Base-by-base conservation (phyloP, 495 filamentous ascomycete species). In the Penicillium egyptiacum region DNA sequence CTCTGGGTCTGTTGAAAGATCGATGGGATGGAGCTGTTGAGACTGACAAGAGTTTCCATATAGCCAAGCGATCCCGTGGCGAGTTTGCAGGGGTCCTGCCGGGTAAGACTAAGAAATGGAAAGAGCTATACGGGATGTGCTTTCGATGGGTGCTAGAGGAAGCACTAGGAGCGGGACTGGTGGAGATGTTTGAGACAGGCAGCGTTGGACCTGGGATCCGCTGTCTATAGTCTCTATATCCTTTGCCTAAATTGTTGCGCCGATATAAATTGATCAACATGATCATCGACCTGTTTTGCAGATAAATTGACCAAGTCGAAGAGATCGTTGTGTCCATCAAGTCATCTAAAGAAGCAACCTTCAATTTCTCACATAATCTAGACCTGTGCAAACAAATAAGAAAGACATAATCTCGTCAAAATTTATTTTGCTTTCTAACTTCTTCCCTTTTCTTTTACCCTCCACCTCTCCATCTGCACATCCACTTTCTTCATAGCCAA, bases 101-200 rank as follows among this genome's bases (percentile, higher is more conserved):
- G 0, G 89, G 87, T 0, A 77, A 83, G 62, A 82, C 91, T 17
- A 86, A 82, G 68, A 92, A 89, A 70, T 96, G 91, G 91, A 88
- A 84, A 66, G 81, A 87, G 7, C 84, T 92, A 57, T 85, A 86
- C 59, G 91, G 91, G 3, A 73, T 94, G 64, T 74, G 71, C 10
- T 95, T 94, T 67, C 84, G 86, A 43, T 95, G 89, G 89, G 79
- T 88, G 11, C 61, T 95, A 16, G 87, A 84, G 37, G 90, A 94
- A 66, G 87, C 88, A 40, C 80, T 92, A 12, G 91, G 91, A 1
- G 80, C 85, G 3, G 91, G 91, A 9, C 59, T 90, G n/a, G 76
- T 94, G 28, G 91, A 96, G 70, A 70, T 90, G 6, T 95, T 96
- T 67, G 87, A 94, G 63, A 96, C 91, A 14, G 80, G 88, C 26